Base-by-base conservation (phyloP, 345 rosid species). In the Rhizophora apiculata region DNA sequence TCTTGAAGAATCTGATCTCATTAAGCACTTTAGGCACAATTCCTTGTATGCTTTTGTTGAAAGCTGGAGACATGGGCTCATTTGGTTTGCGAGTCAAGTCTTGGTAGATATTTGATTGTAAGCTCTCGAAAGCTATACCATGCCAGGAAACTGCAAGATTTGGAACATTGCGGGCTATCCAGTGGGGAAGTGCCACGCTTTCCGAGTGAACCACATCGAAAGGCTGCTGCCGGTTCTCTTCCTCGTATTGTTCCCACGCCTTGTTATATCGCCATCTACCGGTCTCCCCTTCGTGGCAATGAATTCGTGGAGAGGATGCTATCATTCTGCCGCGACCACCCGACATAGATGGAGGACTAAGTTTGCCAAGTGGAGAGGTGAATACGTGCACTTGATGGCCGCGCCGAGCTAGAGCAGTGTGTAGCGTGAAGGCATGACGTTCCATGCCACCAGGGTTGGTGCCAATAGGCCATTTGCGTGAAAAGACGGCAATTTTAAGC, bases 381-480 rank as follows among this genome's bases (percentile, higher is more conserved):
- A 92, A 95, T 13, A 95, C 78, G 55, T 92, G 97, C 61, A 95
- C 88, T 6, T 69, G 79, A 66, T 95, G 99, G 13, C 99, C 99
- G 7, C 96, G 83, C 11, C 72, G 82, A 9, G 99, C 88, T 46
- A 95, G 79, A 34, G 89, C 92, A 0, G 87, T 81, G 68, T 95
- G 92, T 15, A 95, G 83, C 24, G 97, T 87, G 65, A 78, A 69
- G 29, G 99, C 99, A 1, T 95, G 99, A n/a, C 96, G 93, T 71
- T 95, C 99, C 99, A 95, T 95, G 58, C 99, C 99, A 0, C 97
- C 99, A 0, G 97, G 99, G 46, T 78, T 68, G 0, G 96, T 72
- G 0, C 88, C 88, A 0, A 84, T 49, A 0, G 99, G 99, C 99
- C 97, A 95, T 77, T 95, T 95, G 26, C 99, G 72, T 21, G 96